Percentiles rank a stretch among this genome's conserved stretches.
These are phyloP conservation scores for Dictyostelium brefeldianum DNA, from an alignment of 78 protist species.

Conservation along the genomic window DNA sequence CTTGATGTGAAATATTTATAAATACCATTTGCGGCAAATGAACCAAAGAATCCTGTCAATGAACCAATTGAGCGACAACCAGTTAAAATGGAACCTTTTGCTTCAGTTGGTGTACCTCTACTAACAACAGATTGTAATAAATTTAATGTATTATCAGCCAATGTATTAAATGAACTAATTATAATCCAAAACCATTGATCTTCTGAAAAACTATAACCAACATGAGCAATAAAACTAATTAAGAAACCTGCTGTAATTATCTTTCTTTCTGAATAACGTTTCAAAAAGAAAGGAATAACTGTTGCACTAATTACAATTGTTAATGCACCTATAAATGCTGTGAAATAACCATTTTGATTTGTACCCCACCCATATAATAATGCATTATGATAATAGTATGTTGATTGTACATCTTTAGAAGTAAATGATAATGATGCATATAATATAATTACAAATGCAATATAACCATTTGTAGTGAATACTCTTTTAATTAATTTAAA, in stretches of 20 bases:
- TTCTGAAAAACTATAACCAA: background rate
- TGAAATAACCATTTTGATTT: background rate
- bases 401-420: background rate
- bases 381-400: background rate
- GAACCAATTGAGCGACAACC: constrained; percentile 16
- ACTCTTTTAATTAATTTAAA: background rate
- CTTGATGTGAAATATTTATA: background rate
- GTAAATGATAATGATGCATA: background rate
- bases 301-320: background rate
- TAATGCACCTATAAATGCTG: background rate
- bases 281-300: background rate
- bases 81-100: constrained; percentile 42
- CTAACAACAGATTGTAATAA: constrained; percentile 14
- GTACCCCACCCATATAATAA: constrained; percentile 11
- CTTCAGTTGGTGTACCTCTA: constrained; percentile 31
- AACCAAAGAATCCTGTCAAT: background rate
- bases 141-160: background rate
- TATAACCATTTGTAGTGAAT: constrained; percentile 3
- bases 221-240: background rate
- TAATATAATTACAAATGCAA: background rate
- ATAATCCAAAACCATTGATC: constrained; percentile 44
- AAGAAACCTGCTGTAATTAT: background rate
- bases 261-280: constrained; percentile 34
- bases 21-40: background rate
- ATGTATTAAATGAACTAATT: background rate